Conservation (phyloP, 257 asterid genomes). For the Plectranthus barbatus region DNA sequence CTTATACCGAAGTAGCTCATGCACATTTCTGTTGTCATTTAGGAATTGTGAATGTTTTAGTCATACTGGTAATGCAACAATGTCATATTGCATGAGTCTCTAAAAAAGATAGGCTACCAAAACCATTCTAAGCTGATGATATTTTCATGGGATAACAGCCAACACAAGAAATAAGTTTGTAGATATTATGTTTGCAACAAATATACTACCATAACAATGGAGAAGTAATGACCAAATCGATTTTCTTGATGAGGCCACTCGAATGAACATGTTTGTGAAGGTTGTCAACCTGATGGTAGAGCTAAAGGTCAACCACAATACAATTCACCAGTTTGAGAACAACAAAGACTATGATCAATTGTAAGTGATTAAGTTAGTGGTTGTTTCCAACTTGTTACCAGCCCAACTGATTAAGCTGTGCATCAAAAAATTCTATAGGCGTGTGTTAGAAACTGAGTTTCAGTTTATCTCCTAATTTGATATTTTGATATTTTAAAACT, state of each 20-base stretch:
- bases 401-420: slow-evolving; percentile 79
- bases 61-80: no score
- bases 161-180: neutral
- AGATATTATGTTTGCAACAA: neutral
- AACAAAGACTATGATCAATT: neutral
- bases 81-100: no score
- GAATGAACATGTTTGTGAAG: slow-evolving; percentile 73
- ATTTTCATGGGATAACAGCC: neutral
- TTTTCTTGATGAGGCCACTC: slow-evolving; percentile 65
- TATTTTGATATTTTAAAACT: no score
- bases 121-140: neutral
- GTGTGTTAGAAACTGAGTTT: no score
- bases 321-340: neutral
- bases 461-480: no score
- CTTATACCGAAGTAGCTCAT: no score
- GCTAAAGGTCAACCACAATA: slow-evolving; percentile 11
- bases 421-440: slow-evolving; percentile 88
- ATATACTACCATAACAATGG: slow-evolving; percentile 72
- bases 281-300: slow-evolving; percentile 67
- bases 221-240: slow-evolving; percentile 81
- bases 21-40: no score
- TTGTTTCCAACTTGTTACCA: slow-evolving; percentile 68
- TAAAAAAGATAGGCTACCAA: neutral
- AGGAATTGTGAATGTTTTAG: no score
- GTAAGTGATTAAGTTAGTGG: neutral